A percentile compares a stretch with the other conserved stretches of the same genome.
These are phyloP conservation scores for Daedaleopsis nitida DNA, from an alignment of 768 basidiomycete genomes.

Conservation along the genomic window DNA sequence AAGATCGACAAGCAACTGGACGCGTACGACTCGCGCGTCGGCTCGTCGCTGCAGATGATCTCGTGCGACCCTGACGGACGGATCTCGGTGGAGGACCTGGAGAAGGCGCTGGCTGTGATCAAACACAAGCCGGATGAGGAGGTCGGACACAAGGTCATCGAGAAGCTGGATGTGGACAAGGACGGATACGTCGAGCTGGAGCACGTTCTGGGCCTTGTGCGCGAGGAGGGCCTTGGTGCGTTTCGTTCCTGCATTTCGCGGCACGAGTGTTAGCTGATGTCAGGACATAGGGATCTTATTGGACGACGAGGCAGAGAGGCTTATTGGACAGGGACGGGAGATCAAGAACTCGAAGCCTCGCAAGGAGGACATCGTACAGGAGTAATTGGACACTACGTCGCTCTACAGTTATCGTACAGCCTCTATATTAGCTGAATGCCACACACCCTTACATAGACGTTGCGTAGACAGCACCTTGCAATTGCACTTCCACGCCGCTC, in stretches of 20 bases:
- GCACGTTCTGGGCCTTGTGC: slow-evolving; percentile 87
- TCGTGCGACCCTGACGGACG: slow-evolving; percentile 84
- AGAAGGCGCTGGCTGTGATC: slow-evolving; percentile 91
- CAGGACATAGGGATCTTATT: slow-evolving; percentile 67
- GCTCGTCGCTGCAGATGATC: slow-evolving; percentile 83
- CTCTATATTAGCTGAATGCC: slow-evolving; percentile 8
- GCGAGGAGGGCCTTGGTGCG: slow-evolving; percentile 83
- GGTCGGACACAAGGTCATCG: slow-evolving; percentile 81
- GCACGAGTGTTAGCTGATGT: neutral
- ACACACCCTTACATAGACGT: neutral
- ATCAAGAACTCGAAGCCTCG: slow-evolving; percentile 74
- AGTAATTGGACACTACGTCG: slow-evolving; percentile 31
- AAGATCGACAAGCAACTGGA: slow-evolving; percentile 93
- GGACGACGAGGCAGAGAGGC: slow-evolving; percentile 80
- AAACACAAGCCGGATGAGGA: slow-evolving; percentile 92
- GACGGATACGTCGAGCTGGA: slow-evolving; percentile 96
- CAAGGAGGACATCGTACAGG: slow-evolving; percentile 95
- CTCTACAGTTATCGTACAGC: slow-evolving; percentile 14
- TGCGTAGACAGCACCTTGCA: too few species aligned
- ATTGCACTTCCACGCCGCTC: neutral
- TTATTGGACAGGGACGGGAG: slow-evolving; percentile 84
- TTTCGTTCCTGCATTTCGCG: neutral
- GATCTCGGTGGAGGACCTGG: slow-evolving; percentile 85
- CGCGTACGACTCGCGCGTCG: slow-evolving; percentile 89
- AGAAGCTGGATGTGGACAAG: slow-evolving; percentile 94